Base-by-base conservation (phyloP, 2,329 filamentous ascomycete species). In the Aureobasidium namibiae region DNA sequence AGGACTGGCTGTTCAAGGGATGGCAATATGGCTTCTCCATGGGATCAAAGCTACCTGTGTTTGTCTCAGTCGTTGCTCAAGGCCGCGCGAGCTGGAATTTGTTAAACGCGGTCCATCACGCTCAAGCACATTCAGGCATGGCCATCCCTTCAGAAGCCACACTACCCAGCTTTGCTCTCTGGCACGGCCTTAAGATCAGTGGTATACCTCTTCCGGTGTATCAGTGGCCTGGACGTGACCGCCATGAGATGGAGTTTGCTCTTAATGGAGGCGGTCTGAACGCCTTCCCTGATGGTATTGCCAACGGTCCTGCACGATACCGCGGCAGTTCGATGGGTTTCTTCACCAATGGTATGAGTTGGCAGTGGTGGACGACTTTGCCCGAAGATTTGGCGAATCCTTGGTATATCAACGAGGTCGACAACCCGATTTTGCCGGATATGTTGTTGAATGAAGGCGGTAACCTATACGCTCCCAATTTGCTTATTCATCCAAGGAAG, bases 401-500 rank as follows among this genome's bases (percentile, higher is more conserved):
- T 11, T 75, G 73, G 73, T 65, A 69, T 39, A 65, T 64, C 2
- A 57, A 62, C 33, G 62, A 68, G 24, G 57, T 63, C 16, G 63
- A 59, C 1, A 62, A 60, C 13, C 60, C 62, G 18, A 52, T 56
- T 29, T 23, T 68, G 59, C 67, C 72, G 33, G 68, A 65, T 49
- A 54, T 71, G 29, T 61, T 74, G 42, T 59, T 64, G n/a, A 63
- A 63, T 11, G 52, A 66, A 31, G 66, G 69, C n/a, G 72, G 68
- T 4, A 57, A 67, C 58, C 59, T 73, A 2, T 74, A 69, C 44
- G 63, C 65, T 46, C 73, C 73, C 10, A 73, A 72, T 48, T 66
- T 74, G 38, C 63, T 71, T 16, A 63, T 75, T 64, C 73, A 75
- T 65, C 73, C 73, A 18, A 67, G 72, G 57, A 75, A 75, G 66